Evolutionary conservation across 306 rosid genomes (phyloP).

Genomic region (Parietaria judaica): DNA sequence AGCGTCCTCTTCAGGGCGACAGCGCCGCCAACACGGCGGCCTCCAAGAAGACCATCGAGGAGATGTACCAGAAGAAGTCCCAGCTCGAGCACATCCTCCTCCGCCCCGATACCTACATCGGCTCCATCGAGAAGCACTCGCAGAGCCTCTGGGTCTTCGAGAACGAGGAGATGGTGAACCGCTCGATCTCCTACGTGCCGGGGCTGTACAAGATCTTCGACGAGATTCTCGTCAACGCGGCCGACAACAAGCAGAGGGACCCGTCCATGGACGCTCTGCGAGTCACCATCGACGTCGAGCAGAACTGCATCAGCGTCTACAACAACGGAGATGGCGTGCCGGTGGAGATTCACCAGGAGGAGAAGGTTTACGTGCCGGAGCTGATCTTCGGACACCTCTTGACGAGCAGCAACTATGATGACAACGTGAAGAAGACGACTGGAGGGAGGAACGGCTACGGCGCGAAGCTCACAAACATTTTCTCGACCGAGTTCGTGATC

Average conservation of each 20-base stretch:
- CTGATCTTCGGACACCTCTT: conserved; percentile 80
- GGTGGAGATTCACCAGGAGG: conserved; percentile 86
- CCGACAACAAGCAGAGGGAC: conserved; percentile 92
- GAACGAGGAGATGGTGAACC: conserved; percentile 56
- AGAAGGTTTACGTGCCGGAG: conserved; percentile 88
- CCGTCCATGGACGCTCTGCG: conserved; percentile 60
- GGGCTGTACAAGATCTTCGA: conserved; percentile 95
- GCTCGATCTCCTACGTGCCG: conserved; percentile 64
- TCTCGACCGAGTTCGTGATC: conserved; percentile 74
- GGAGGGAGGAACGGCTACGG: conserved; percentile 94
- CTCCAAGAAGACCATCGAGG: conserved; percentile 51
- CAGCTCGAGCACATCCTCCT: conserved; percentile 97
- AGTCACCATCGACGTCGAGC: conserved; percentile 54
- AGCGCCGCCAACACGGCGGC: conserved; percentile 46
- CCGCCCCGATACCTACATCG: conserved; percentile 90
- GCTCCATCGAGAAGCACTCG: conserved; percentile 84
- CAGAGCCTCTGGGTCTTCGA: conserved; percentile 78
- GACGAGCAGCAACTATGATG: conserved; percentile 89
- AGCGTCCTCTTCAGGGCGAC: conserved; percentile 62
- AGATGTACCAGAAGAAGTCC: conserved; percentile 80
- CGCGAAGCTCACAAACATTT: conserved; percentile 88
- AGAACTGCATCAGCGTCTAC: conserved; percentile 43
- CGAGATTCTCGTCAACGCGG: conserved; percentile 89
- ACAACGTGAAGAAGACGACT: conserved; percentile 74
- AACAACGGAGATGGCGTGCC: conserved; percentile 92